Evolutionary conservation across 2,329 filamentous ascomycete species (phyloP).

Genomic region (Didymella lethalis): DNA sequence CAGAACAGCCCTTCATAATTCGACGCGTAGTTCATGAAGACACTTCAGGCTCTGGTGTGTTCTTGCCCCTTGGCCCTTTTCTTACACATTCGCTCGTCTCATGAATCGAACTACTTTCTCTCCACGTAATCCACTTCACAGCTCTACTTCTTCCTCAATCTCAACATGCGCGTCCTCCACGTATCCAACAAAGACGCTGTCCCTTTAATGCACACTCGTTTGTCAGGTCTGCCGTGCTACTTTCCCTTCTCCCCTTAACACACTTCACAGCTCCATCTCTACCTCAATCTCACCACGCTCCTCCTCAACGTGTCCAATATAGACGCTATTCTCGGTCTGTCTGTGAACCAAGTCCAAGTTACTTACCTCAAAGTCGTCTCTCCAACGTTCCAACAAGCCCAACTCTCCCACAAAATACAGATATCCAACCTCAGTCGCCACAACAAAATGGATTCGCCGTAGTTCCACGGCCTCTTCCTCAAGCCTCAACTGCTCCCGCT

Average conservation of each 20-base stretch:
- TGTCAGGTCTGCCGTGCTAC: not conserved
- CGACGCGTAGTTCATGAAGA: too few species aligned
- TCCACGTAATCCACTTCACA: too few species aligned
- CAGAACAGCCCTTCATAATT: too few species aligned
- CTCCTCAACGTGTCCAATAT: not conserved
- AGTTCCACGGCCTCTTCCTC: conserved; percentile 25
- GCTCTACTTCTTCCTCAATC: too few species aligned
- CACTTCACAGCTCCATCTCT: not conserved
- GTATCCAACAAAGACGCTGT: too few species aligned
- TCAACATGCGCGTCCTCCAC: too few species aligned
- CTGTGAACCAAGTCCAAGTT: conserved; percentile 29
- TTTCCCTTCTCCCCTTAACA: too few species aligned
- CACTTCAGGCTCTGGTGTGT: too few species aligned
- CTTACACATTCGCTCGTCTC: too few species aligned
- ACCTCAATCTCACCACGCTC: not conserved
- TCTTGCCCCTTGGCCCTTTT: too few species aligned
- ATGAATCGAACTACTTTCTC: too few species aligned
- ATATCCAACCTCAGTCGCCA: conserved; percentile 37
- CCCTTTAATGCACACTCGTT: not conserved
- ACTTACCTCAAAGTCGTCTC: conserved; percentile 28
- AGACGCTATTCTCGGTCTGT: not conserved
- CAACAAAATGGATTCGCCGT: conserved; percentile 22
- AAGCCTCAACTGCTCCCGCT: conserved; percentile 18
- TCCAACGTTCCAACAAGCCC: conserved; percentile 25
- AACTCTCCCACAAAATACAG: conserved; percentile 36